These are phyloP conservation scores for Beta corolliflora DNA, from an alignment of 179 eudicot species.

Conservation along the genomic window DNA sequence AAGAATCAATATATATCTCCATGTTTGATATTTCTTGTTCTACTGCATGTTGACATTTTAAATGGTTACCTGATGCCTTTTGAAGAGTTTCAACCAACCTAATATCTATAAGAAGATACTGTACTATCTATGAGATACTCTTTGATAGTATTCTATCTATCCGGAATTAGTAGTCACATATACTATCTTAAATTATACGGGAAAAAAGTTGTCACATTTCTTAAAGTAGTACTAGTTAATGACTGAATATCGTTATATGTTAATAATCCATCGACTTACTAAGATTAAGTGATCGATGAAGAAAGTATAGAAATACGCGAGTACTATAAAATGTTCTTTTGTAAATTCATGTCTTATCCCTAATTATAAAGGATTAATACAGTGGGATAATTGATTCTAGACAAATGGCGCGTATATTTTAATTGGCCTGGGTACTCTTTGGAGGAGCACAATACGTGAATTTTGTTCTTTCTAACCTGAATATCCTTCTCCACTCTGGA, in stretches of 20 bases:
- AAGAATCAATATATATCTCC: neutral
- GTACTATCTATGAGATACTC: neutral
- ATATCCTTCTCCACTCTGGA: slow-evolving; percentile 22
- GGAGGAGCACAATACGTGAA: slow-evolving; percentile 9
- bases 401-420: neutral
- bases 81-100: slow-evolving; percentile 23
- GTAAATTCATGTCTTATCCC: no score
- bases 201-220: no score
- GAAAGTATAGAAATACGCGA: no score
- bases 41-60: slow-evolving; percentile 18
- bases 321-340: no score
- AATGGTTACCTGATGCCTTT: slow-evolving; percentile 26
- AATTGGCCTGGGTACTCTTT: slow-evolving; percentile 16
- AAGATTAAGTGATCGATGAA: no score
- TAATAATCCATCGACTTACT: no score
- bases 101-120: neutral
- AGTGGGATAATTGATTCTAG: no score
- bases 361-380: no score
- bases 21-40: neutral
- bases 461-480: neutral
- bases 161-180: no score
- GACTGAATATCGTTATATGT: no score
- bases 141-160: neutral
- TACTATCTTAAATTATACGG: no score
- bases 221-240: no score